Percentiles rank a stretch among this genome's conserved stretches.
Conservation (phyloP, 495 filamentous ascomycete genomes). For the Halenospora varia region DNA sequence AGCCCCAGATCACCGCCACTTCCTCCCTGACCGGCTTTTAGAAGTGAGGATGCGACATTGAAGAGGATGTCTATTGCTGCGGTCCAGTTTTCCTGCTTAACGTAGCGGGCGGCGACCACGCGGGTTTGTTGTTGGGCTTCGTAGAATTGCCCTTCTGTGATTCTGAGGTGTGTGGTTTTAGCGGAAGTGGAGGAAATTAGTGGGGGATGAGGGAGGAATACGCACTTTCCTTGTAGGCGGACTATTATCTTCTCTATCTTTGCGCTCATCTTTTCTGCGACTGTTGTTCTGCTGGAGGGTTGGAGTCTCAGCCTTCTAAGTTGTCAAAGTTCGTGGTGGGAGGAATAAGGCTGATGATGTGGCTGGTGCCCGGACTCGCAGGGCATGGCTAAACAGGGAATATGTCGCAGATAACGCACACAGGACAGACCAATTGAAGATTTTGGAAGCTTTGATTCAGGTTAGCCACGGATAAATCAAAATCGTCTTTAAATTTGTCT, state of each 20-base stretch:
- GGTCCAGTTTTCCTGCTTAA: slow-evolving; percentile 76
- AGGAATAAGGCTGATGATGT: too few relatives aligned
- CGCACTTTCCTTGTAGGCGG: slow-evolving; percentile 65
- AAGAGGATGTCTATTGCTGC: slow-evolving; percentile 83
- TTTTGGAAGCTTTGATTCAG: too few relatives aligned
- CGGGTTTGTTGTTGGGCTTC: slow-evolving; percentile 97
- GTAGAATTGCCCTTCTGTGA: slow-evolving; percentile 89
- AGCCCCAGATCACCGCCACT: slow-evolving; percentile 89
- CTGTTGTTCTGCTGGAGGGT: background rate
- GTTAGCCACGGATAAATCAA: too few relatives aligned
- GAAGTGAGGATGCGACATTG: slow-evolving; percentile 75
- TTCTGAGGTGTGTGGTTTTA: slow-evolving; percentile 57
- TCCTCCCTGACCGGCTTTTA: slow-evolving; percentile 85
- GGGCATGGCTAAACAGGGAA: too few relatives aligned
- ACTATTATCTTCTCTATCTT: slow-evolving; percentile 73
- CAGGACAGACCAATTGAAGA: too few relatives aligned
- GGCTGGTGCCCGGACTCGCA: too few relatives aligned
- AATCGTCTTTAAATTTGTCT: too few relatives aligned
- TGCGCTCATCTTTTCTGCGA: slow-evolving; percentile 43
- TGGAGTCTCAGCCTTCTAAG: background rate
- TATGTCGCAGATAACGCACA: too few relatives aligned
- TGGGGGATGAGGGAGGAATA: slow-evolving; percentile 7
- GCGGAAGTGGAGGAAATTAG: background rate
- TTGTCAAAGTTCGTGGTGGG: too few relatives aligned
- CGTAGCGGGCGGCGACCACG: slow-evolving; percentile 86